These are phyloP conservation scores for Pythium sukuiense DNA, from an alignment of 352 stramenopile genomes.

Conservation along the genomic window DNA sequence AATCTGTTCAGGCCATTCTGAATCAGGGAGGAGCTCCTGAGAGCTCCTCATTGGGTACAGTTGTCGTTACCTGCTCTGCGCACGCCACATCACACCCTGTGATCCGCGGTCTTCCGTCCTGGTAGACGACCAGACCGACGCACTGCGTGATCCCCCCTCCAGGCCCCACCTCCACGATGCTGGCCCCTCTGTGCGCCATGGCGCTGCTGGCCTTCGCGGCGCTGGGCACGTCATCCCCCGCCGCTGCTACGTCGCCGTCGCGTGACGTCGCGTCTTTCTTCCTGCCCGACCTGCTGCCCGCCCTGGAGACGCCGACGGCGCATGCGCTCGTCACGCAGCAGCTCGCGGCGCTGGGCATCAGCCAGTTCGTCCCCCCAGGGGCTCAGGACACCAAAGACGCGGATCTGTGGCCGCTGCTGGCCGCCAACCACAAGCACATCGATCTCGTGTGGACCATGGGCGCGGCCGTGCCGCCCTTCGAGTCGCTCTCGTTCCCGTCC, in stretches of 20 bases:
- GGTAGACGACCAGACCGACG: not conserved
- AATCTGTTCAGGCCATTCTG: not conserved
- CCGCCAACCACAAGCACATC: slow-evolving; percentile 44
- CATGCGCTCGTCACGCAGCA: slow-evolving; percentile 49
- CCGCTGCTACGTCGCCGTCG: not conserved
- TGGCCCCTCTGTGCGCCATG: not conserved
- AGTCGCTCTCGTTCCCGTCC: slow-evolving; percentile 41
- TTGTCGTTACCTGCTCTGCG: not conserved
- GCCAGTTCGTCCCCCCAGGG: slow-evolving; percentile 38
- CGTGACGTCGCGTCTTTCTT: slow-evolving; percentile 45
- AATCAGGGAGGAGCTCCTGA: not conserved
- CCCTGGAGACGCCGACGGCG: slow-evolving; percentile 23
- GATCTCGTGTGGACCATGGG: slow-evolving; percentile 68
- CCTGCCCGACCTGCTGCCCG: slow-evolving; percentile 36
- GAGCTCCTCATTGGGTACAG: not conserved
- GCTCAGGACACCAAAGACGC: slow-evolving; percentile 18
- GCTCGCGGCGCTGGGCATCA: slow-evolving; percentile 53
- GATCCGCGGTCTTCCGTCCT: not conserved
- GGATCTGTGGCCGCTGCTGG: slow-evolving; percentile 45
- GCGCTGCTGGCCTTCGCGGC: slow-evolving; percentile 11
- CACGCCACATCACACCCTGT: not conserved
- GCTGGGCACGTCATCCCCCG: not conserved
- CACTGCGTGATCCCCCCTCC: not conserved
- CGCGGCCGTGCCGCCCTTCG: slow-evolving; percentile 28
- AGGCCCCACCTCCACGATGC: slow-evolving; percentile 5